Conservation (phyloP, 345 rosid species). For the Psidium guajava region DNA sequence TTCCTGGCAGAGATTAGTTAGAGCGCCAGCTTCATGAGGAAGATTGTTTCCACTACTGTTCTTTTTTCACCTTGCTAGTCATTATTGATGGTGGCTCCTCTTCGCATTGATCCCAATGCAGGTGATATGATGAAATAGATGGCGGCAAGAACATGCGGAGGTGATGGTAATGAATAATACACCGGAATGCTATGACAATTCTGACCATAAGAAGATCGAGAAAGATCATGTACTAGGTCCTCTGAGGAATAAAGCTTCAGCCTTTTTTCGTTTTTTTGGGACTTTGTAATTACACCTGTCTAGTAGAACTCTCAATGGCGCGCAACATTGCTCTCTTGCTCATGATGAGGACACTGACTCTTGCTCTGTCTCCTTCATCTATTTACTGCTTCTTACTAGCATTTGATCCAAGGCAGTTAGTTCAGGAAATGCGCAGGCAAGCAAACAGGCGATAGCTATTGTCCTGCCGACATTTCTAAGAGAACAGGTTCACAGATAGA, state of each 20-base stretch:
- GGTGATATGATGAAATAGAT: conserved; percentile 24
- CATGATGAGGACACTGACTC: background rate
- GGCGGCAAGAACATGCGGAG: background rate
- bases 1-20: background rate
- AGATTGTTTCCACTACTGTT: background rate
- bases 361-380: background rate
- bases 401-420: background rate
- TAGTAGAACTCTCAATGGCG: background rate
- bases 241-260: background rate
- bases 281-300: background rate
- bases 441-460: background rate
- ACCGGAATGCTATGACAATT: background rate
- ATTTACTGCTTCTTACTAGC: background rate
- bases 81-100: background rate
- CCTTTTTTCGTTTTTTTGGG: background rate
- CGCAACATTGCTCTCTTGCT: background rate
- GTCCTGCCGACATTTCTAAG: background rate
- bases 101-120: conserved; percentile 1
- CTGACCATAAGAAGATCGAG: background rate
- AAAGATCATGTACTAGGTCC: background rate
- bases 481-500: background rate
- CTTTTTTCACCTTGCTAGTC: background rate
- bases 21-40: background rate
- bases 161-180: background rate
- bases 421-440: background rate